Conservation (phyloP, 768 basidiomycete species). For the Pulveroboletus frians region DNA sequence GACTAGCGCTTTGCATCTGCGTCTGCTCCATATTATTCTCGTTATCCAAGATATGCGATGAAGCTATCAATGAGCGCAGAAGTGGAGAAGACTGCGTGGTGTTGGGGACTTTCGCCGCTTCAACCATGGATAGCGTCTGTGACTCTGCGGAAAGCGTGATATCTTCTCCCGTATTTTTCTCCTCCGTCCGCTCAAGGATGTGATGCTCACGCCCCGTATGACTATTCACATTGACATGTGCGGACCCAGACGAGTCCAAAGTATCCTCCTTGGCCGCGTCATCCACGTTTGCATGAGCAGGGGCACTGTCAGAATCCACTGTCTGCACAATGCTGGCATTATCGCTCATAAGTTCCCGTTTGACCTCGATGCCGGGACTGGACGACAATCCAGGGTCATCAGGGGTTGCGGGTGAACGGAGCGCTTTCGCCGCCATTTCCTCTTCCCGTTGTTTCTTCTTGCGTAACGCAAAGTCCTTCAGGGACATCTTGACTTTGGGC, state of each 20-base stretch:
- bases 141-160: neutral
- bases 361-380: constrained; percentile 20
- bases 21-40: constrained; percentile 2
- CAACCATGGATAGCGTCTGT: neutral
- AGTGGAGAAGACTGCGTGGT: neutral
- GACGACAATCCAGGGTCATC: constrained; percentile 9
- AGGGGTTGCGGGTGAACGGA: constrained; percentile 19
- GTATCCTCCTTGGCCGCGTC: constrained; percentile 2
- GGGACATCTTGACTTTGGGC: constrained; percentile 52
- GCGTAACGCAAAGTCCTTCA: constrained; percentile 53
- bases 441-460: constrained; percentile 52
- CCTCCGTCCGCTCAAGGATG: neutral
- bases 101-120: neutral
- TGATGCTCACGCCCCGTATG: neutral
- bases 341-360: constrained; percentile 14
- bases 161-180: neutral
- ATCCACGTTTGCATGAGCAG: constrained; percentile 9
- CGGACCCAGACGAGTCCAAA: neutral
- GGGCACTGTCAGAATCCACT: neutral
- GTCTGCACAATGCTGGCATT: neutral
- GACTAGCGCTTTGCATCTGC: constrained; percentile 7
- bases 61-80: neutral
- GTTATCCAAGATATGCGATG: constrained; percentile 1
- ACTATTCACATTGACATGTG: neutral
- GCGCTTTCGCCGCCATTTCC: constrained; percentile 31